These are phyloP conservation scores for Rhamnella rubrinervis DNA, from an alignment of 331 rosid genomes.

Conservation along the genomic window DNA sequence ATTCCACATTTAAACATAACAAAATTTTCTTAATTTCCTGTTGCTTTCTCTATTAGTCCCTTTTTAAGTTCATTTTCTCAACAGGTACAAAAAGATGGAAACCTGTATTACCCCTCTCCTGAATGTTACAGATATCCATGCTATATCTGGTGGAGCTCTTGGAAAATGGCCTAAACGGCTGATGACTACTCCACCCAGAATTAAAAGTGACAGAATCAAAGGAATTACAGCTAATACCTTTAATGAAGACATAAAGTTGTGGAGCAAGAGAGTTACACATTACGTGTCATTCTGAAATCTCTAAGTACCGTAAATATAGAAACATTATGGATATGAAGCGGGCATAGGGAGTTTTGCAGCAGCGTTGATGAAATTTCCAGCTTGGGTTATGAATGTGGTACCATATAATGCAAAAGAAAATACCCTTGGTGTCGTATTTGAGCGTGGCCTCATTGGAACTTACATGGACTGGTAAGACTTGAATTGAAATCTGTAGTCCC, in stretches of 20 bases:
- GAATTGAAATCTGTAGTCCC: not conserved
- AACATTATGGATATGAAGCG: constrained; percentile 70
- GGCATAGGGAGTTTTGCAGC: constrained; percentile 59
- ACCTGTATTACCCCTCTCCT: constrained; percentile 56
- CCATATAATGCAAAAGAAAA: constrained; percentile 42
- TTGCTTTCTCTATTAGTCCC: too few relatives aligned
- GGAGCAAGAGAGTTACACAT: constrained; percentile 43
- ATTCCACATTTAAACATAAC: too few relatives aligned
- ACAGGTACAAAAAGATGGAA: constrained; percentile 60
- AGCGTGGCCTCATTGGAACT: constrained; percentile 56
- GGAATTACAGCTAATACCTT: constrained; percentile 20
- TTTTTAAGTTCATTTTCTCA: constrained; percentile 1
- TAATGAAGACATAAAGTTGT: constrained; percentile 34
- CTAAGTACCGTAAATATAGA: constrained; percentile 38
- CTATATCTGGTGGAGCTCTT: constrained; percentile 40
- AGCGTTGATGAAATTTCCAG: constrained; percentile 44
- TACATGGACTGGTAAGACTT: constrained; percentile 52
- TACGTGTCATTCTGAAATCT: constrained; percentile 38
- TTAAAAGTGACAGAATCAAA: constrained; percentile 20
- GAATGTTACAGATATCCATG: constrained; percentile 33
- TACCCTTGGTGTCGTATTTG: constrained; percentile 41
- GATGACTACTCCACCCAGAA: constrained; percentile 37
- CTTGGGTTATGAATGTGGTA: constrained; percentile 62
- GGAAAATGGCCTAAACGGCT: constrained; percentile 52
- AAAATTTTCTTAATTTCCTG: too few relatives aligned